Evolutionary conservation across 2,329 filamentous ascomycete species (phyloP).

Genomic region (Claviceps quebecensis): DNA sequence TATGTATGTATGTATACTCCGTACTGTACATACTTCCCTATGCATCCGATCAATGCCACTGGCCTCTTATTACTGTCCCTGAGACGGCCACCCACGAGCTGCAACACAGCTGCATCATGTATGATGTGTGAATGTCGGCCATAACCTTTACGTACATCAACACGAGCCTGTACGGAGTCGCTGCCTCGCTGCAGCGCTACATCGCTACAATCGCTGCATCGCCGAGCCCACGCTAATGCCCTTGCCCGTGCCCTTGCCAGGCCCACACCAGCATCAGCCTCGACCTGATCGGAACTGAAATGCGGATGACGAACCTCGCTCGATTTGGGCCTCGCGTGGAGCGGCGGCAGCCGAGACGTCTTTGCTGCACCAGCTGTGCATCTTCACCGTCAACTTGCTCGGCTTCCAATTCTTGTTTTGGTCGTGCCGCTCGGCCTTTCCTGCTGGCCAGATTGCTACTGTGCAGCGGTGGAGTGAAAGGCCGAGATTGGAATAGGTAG

Average conservation of each 20-base stretch:
- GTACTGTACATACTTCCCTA: too few relatives aligned
- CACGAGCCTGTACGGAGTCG: neutral
- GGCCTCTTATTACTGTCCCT: too few relatives aligned
- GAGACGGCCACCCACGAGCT: too few relatives aligned
- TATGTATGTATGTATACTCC: too few relatives aligned
- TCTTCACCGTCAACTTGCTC: neutral
- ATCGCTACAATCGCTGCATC: neutral
- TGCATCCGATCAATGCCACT: too few relatives aligned
- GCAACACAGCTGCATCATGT: too few relatives aligned
- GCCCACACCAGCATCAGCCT: neutral
- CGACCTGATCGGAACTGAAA: constrained; percentile 1
- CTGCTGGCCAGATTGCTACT: too few relatives aligned
- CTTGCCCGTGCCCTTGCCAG: neutral
- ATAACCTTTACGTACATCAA: neutral
- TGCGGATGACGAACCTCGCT: constrained; percentile 1
- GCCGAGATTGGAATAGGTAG: too few relatives aligned
- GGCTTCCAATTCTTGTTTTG: neutral
- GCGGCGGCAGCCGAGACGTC: neutral
- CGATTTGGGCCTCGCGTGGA: neutral
- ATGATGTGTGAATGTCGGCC: too few relatives aligned
- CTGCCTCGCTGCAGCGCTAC: too few relatives aligned
- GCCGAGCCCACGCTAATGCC: neutral
- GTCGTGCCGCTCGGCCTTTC: neutral
- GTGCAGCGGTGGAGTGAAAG: too few relatives aligned
- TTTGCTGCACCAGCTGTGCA: neutral